phyloP scores from a whole-genome alignment of 345 rosid genomes.

The Salix viminalis region DNA sequence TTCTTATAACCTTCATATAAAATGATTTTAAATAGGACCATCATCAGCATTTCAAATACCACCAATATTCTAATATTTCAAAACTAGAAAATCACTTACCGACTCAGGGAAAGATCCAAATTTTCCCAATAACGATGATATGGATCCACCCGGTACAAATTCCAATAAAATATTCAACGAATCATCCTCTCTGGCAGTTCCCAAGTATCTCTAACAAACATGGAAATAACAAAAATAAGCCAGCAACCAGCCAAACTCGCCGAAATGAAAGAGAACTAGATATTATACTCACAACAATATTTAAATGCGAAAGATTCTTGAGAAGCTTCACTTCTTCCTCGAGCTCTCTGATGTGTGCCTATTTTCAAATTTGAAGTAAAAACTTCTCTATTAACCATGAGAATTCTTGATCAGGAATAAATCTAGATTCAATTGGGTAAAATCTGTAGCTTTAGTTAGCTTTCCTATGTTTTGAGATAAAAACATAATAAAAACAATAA shows the following conservation, averaged over 20 bases:
- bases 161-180: slow-evolving; percentile 32
- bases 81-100: slow-evolving; percentile 27
- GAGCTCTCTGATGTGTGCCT: slow-evolving; percentile 35
- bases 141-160: slow-evolving; percentile 35
- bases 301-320: slow-evolving; percentile 32
- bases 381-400: background rate
- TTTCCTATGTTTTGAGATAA: background rate
- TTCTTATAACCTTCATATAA: slow-evolving; percentile 26
- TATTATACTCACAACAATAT: slow-evolving; percentile 29
- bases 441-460: background rate
- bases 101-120: slow-evolving; percentile 34
- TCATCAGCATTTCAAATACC: background rate
- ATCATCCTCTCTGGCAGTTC: slow-evolving; percentile 34
- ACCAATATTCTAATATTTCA: background rate
- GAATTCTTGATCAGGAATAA: background rate
- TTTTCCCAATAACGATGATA: slow-evolving; percentile 31
- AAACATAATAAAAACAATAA: background rate
- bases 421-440: background rate
- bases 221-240: background rate
- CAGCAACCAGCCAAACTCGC: slow-evolving; percentile 1
- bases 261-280: background rate
- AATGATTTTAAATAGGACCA: slow-evolving; percentile 4
- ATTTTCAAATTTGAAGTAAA: slow-evolving; percentile 5
- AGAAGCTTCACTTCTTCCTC: slow-evolving; percentile 38
- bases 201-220: slow-evolving; percentile 29